Base-by-base conservation (phyloP, 2,329 filamentous ascomycete species). In the Cytospora leucostoma region DNA sequence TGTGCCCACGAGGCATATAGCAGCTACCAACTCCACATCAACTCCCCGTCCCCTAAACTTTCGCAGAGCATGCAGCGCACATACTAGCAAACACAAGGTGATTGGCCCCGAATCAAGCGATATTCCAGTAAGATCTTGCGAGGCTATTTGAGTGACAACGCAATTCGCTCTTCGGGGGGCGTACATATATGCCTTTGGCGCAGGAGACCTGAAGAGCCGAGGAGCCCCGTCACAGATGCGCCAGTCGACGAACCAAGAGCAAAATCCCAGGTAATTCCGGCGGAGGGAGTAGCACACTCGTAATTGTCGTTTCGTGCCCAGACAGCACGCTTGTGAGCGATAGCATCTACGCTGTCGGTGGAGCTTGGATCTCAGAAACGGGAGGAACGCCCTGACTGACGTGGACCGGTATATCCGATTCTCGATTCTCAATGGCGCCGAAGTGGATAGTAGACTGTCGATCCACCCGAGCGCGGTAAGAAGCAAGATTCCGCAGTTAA, bases 121-220 rank as follows among this genome's bases (percentile, higher is more conserved):
- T 74, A 7, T 74, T 75, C 33, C 73, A 76, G 63, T 75, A 78
- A 66, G 72, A 71, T 35, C 80, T 80, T 38, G 67, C 71, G 27
- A 74, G 79, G 47, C 78, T 81, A 65, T 71, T 83, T 59, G 73
- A 76, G 12, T 27, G 75, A 77, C 62, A 83, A 84, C 64, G 77
- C 78, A 17, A 78, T 82, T 15, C 27, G 27, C 27, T 78, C 80
- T 7, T 80, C 80, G 0, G 81, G 80, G 5, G 74, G 79, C 7
- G 82, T 83, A 56, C 75, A 78, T 64, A 78, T 64, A 84, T 81
- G 21, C 81, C 81, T 10, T 65, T 83, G 68, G 78, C 83, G 76
- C 74, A 79, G 63, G 75, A 78, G 68, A 71, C 74, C 19, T 79
- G 76, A 72, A 72, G 74, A 78, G 54, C 65, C 73, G 15, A 68